Base-by-base conservation (phyloP, 495 filamentous ascomycete genomes). In the Lichina pygmaea region DNA sequence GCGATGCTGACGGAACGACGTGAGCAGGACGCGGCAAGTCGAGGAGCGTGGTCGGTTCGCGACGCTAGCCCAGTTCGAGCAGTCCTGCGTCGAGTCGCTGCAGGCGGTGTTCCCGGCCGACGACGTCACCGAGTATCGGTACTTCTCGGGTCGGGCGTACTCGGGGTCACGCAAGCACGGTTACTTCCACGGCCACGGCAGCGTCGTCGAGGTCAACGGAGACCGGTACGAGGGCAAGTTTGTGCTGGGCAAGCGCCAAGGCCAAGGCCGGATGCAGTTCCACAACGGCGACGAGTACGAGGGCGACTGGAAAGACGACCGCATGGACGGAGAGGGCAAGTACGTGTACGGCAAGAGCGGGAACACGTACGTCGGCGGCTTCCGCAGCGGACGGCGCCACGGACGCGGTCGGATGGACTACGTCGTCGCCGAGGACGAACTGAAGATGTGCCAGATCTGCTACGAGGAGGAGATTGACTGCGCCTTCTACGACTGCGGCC, bases 401-500 rank as follows among this genome's bases (percentile, higher is more conserved):
- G 75, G 75, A 33, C 67, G 71, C 49, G 73, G 73, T n/a, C 66
- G 69, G 43, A 75, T 69, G 57, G 63, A 67, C 50, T 76, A 68
- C 61, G 65, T 72, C 48, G 66, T 72, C 10, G 73, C 70, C 13
- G 71, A 77, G 44, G 73, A 75, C 50, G 71, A 75, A 54, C 61
- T 67, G 58, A 59, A 68, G 49, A 54, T 72, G 11, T 78, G 75
- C 55, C 65, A 70, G 49, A 75, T 79, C 44, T 79, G 75, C 57
- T 77, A 69, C 50, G 71, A 72, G 36, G 66, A 67, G 43, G 69
- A 68, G 50, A 67, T 71, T 47, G 70, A 76, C 51, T 66, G 71
- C 3, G 58, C 71, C 39, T 75, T 79, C 54, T 71, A 67, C 45
- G 71, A 75, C 51, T 79, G 75, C 49, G 75, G 75, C 0, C 75